A percentile compares a stretch with the other conserved stretches of the same genome.
These are phyloP conservation scores for Leccinum broughii DNA, from an alignment of 768 basidiomycete species.

Conservation along the genomic window DNA sequence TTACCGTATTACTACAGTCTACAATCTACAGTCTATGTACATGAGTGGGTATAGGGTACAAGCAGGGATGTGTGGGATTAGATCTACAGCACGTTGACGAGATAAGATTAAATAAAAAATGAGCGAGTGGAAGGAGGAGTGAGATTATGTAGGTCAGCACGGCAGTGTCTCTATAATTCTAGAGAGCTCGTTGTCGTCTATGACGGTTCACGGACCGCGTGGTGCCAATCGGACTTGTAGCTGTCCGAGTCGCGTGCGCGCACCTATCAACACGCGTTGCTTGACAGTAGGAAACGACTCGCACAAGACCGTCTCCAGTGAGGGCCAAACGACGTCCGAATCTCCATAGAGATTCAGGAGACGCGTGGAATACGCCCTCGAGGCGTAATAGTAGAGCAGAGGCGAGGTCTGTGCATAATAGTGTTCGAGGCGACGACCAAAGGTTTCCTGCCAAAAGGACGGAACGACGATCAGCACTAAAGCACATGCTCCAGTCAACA, in stretches of 20 bases:
- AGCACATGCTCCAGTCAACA: not conserved
- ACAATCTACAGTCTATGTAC: conserved; percentile 17
- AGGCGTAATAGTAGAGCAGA: conserved; percentile 68
- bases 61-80: conserved; percentile 7
- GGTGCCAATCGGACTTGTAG: conserved; percentile 18
- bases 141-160: not conserved
- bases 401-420: conserved; percentile 84
- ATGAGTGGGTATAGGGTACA: conserved; percentile 10
- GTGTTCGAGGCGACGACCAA: conserved; percentile 67
- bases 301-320: conserved; percentile 62
- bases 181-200: conserved; percentile 3
- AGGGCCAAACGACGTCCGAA: conserved; percentile 82
- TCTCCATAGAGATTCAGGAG: conserved; percentile 61
- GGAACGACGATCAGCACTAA: conserved; percentile 12
- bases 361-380: conserved; percentile 43
- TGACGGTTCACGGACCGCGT: conserved; percentile 7
- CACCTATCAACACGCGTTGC: conserved; percentile 40
- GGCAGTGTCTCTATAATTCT: not conserved
- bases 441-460: conserved; percentile 57
- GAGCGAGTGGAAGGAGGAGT: conserved; percentile 12
- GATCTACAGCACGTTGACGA: conserved; percentile 21
- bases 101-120: conserved; percentile 16
- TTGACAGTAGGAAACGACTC: conserved; percentile 54
- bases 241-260: conserved; percentile 20
- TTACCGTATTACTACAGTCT: conserved; percentile 11